These are phyloP conservation scores for Litsea cubeba DNA, from an alignment of 164 flowering plant species.

Conservation along the genomic window DNA sequence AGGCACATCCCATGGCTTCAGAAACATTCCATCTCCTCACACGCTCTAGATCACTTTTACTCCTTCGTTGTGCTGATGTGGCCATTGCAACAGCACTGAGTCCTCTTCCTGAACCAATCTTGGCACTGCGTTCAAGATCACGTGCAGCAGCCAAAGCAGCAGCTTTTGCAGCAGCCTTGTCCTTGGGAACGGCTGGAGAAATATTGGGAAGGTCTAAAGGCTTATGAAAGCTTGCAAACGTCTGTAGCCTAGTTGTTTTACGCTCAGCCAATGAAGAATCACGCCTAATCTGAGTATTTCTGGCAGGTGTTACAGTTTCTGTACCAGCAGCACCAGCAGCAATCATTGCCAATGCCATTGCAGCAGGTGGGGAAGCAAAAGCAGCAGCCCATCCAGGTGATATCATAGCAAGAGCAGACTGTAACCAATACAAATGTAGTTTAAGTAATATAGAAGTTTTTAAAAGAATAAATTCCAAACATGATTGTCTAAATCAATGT, in stretches of 20 bases:
- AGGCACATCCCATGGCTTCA: conserved; percentile 98
- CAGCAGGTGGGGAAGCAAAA: conserved; percentile 99
- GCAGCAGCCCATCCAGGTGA: conserved; percentile 99
- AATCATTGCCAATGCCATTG: conserved; percentile 98
- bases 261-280: conserved; percentile 82
- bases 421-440: conserved; percentile 16
- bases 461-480: not conserved
- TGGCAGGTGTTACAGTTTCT: conserved; percentile 58
- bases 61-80: conserved; percentile 91
- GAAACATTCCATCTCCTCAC: conserved; percentile 86
- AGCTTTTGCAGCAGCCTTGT: conserved; percentile 95
- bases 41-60: conserved; percentile 70
- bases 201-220: conserved; percentile 53
- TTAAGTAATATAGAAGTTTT: not conserved
- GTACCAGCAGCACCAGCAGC: conserved; percentile 99
- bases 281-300: conserved; percentile 59
- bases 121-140: conserved; percentile 95
- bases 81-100: conserved; percentile 99
- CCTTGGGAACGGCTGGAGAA: conserved; percentile 60
- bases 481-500: no score
- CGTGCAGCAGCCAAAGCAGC: conserved; percentile 99
- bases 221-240: conserved; percentile 93
- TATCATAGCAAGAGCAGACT: conserved; percentile 97
- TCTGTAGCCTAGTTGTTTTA: conserved; percentile 62
- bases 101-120: conserved; percentile 99